Evolutionary conservation across 2,329 filamentous ascomycete species (phyloP).

Genomic region (Apiospora pterosperma): DNA sequence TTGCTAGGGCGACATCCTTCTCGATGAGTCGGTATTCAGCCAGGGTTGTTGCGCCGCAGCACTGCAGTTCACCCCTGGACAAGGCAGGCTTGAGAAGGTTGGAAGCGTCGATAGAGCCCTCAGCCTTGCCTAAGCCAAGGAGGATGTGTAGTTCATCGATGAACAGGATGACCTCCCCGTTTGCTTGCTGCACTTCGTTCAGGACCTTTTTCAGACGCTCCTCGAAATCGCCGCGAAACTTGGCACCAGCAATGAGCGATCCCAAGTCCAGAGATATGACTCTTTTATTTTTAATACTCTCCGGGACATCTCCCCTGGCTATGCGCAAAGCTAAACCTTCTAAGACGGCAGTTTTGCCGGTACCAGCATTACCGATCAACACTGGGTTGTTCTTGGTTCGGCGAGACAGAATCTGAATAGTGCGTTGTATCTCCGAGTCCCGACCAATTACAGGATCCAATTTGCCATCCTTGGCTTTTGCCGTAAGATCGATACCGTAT

Average conservation of each 20-base stretch:
- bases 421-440: constrained; percentile 87
- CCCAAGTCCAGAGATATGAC: constrained; percentile 87
- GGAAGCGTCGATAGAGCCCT: constrained; percentile 94
- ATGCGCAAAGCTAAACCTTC: constrained; percentile 90
- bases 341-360: constrained; percentile 89
- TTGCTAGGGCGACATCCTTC: constrained; percentile 89
- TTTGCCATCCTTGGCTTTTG: constrained; percentile 79
- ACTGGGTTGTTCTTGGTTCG: constrained; percentile 96
- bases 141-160: constrained; percentile 93
- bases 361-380: constrained; percentile 86
- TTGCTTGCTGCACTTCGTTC: constrained; percentile 83
- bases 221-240: constrained; percentile 94
- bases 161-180: constrained; percentile 90
- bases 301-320: constrained; percentile 86
- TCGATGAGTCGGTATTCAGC: constrained; percentile 92
- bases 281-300: constrained; percentile 91
- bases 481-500: constrained; percentile 88
- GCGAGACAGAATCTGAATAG: constrained; percentile 88
- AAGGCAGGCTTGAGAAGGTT: constrained; percentile 92
- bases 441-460: constrained; percentile 94
- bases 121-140: constrained; percentile 87
- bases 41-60: constrained; percentile 90
- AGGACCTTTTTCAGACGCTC: constrained; percentile 88
- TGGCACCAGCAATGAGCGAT: constrained; percentile 90
- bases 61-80: constrained; percentile 90